These are phyloP conservation scores for Entoloma clypeatum DNA, from an alignment of 1,284 basidiomycete species.

Conservation along the genomic window DNA sequence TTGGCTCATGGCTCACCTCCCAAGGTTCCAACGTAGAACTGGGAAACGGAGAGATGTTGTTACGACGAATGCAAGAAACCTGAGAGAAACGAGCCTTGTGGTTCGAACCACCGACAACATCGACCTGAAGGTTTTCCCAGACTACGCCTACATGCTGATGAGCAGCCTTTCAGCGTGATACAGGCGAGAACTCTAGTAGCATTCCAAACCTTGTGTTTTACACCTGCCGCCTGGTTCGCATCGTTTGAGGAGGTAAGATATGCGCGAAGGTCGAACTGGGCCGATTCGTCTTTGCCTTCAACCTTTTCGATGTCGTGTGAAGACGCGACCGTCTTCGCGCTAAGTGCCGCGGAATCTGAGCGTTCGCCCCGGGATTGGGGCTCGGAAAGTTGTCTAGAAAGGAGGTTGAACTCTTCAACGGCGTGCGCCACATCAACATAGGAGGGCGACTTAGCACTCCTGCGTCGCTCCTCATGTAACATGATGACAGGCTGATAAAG, in stretches of 20 bases:
- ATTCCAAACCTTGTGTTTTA: constrained; percentile 63
- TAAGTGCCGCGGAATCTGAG: constrained; percentile 16
- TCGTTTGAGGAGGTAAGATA: constrained; percentile 72
- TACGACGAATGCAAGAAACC: background rate
- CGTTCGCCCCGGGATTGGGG: constrained; percentile 21
- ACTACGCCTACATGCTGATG: constrained; percentile 69
- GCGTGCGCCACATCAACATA: constrained; percentile 44
- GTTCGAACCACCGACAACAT: constrained; percentile 60
- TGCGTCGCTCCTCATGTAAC: constrained; percentile 22
- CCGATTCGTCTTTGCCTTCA: constrained; percentile 37
- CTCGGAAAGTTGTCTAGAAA: constrained; percentile 38
- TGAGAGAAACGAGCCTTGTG: constrained; percentile 44
- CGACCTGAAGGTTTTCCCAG: constrained; percentile 73
- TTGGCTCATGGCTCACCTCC: constrained; percentile 38
- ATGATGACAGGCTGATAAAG: constrained; percentile 29
- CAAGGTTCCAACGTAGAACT: constrained; percentile 68
- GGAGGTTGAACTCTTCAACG: constrained; percentile 51
- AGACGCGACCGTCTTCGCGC: constrained; percentile 14
- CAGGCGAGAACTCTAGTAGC: background rate
- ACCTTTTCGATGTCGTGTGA: constrained; percentile 34
- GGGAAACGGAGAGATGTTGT: constrained; percentile 3
- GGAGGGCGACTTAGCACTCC: constrained; percentile 5
- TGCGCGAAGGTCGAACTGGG: constrained; percentile 66
- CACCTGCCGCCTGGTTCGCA: constrained; percentile 64
- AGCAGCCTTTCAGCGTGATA: background rate